Evolutionary conservation across 352 stramenopile genomes (phyloP).

Genomic region (Pythium aristosporum): DNA sequence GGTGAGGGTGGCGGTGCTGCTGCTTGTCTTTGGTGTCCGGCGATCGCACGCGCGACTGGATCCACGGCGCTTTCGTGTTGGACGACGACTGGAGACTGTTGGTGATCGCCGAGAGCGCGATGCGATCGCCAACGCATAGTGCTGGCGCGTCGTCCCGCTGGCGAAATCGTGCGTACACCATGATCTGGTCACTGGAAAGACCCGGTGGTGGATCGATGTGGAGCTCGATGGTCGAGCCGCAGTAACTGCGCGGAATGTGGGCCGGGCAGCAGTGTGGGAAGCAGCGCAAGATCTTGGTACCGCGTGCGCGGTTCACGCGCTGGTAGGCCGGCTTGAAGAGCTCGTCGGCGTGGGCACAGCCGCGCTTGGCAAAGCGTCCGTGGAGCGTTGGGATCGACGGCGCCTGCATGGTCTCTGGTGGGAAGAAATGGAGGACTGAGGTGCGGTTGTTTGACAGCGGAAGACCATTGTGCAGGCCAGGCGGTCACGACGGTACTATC

Average conservation of each 20-base stretch:
- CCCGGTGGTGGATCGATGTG: constrained; percentile 1
- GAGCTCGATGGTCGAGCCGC: constrained; percentile 32
- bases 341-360: constrained; percentile 17
- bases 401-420: not conserved
- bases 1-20: not conserved
- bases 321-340: constrained; percentile 24
- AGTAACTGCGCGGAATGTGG: constrained; percentile 41
- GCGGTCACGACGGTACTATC: too few species aligned
- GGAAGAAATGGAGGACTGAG: not conserved
- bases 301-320: constrained; percentile 21
- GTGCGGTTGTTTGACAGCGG: not conserved
- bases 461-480: not conserved
- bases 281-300: constrained; percentile 29
- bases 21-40: not conserved
- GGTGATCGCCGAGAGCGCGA: not conserved
- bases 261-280: constrained; percentile 42
- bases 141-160: not conserved
- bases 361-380: constrained; percentile 16
- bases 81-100: constrained; percentile 4
- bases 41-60: not conserved
- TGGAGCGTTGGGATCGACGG: not conserved
- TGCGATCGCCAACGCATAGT: constrained; percentile 3
- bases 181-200: not conserved
- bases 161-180: constrained; percentile 19
- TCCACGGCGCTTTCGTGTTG: constrained; percentile 15